Conservation (phyloP, 1,284 basidiomycete species). For the Ceratobasidium sp. region DNA sequence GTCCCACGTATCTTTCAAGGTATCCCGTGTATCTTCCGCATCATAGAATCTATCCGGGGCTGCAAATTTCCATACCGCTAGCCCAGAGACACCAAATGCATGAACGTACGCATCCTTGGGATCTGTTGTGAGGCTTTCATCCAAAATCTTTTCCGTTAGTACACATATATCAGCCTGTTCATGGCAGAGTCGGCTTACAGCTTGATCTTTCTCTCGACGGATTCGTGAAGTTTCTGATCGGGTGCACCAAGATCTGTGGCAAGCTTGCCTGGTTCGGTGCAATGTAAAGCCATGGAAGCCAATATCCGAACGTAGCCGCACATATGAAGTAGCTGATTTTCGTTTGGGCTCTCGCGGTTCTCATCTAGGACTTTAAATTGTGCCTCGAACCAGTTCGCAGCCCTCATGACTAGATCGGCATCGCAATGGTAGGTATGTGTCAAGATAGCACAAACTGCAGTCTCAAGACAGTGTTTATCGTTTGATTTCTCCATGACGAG, state of each 20-base stretch:
- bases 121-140: background rate
- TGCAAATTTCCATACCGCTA: background rate
- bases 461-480: slow-evolving; percentile 7
- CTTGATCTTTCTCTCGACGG: background rate
- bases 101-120: background rate
- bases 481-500: background rate
- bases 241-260: background rate
- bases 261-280: background rate
- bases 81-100: slow-evolving; percentile 7
- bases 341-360: too few relatives aligned
- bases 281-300: slow-evolving; percentile 14
- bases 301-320: slow-evolving; percentile 21
- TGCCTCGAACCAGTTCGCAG: background rate
- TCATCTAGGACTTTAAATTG: background rate
- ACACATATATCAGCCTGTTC: background rate
- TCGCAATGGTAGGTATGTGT: background rate
- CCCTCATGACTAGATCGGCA: background rate
- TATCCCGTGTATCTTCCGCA: background rate
- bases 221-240: background rate
- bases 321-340: background rate
- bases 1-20: background rate
- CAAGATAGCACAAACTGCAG: background rate
- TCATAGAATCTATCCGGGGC: background rate
- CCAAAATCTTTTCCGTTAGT: too few relatives aligned
- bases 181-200: background rate